Base-by-base conservation (phyloP, 2,329 filamentous ascomycete genomes). In the Parascedosporium putredinis region DNA sequence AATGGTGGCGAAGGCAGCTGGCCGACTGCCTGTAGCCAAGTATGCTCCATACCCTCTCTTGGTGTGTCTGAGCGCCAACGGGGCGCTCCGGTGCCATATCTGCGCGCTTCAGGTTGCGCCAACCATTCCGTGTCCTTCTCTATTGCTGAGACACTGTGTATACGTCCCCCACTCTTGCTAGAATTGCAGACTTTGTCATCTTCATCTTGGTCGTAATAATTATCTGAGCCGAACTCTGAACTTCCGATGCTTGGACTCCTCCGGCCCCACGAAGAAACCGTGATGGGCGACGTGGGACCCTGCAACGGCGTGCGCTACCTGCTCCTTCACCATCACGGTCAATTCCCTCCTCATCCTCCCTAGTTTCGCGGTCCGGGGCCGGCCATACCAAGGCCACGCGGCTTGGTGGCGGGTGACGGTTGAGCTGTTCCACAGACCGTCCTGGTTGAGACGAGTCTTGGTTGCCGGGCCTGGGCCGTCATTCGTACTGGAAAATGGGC, bases 401-500 rank as follows among this genome's bases (percentile, higher is more conserved):
- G 50, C 60, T 58, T 50, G 56, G 47, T 33, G 45, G 29, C 25
- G 45, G 31, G 34, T 38, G 33, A 22, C 18, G 58, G 51, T 59
- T 55, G 25, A 55, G 50, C 42, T 48, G 55, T 47, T 53, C 53
- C 43, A 51, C 43, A 43, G 52, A 49, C 51, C 52, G 54, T 29
- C 42, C 42, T 10, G 23, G 42, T 18, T 47, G 48, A 50, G 51
- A 51, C 47, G 48, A 45, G 56, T 58, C 58, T 55, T 58, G 58
- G 53, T 57, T 49, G 25, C 45, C 58, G 57, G 59, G 58, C 57
- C 55, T 50, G 54, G 54, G 53, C 55, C 60, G 55, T 67, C 63
- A 34, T 23, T 79, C 76, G 60, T 86, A 89, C 31, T 69, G 58
- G 63, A 96, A 96, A 47, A 97, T 84, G 53, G 81, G 73, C 60